Conservation (phyloP, 768 basidiomycete genomes). For the Mycena metata region DNA sequence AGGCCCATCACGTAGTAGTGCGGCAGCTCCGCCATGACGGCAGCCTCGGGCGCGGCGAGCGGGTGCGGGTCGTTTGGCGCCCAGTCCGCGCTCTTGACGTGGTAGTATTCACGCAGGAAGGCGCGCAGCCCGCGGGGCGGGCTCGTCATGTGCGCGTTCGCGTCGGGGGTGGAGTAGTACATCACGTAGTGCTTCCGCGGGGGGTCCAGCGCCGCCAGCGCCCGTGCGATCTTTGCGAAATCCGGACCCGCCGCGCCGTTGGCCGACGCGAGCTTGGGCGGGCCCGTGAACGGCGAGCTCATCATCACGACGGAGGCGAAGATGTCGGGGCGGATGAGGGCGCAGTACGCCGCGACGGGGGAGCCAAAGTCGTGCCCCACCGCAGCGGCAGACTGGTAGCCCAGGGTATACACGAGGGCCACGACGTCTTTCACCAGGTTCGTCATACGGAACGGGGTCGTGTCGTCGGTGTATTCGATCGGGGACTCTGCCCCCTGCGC, state of each 20-base stretch:
- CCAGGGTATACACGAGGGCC: constrained; percentile 64
- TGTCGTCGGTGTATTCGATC: constrained; percentile 61
- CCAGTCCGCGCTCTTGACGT: constrained; percentile 73
- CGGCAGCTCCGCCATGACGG: constrained; percentile 59
- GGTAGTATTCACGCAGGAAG: constrained; percentile 68
- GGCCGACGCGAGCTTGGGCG: constrained; percentile 45
- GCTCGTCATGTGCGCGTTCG: constrained; percentile 61
- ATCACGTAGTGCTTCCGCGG: constrained; percentile 70
- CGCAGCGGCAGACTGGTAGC: constrained; percentile 58
- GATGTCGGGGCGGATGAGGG: constrained; percentile 68
- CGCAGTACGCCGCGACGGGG: constrained; percentile 63
- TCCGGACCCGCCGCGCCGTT: constrained; percentile 22
- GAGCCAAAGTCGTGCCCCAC: constrained; percentile 77
- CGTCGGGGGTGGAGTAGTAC: constrained; percentile 63
- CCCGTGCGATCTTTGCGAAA: constrained; percentile 37
- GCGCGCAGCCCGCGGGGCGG: constrained; percentile 58
- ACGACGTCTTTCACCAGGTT: constrained; percentile 67
- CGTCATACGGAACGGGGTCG: constrained; percentile 63
- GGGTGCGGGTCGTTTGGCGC: constrained; percentile 55
- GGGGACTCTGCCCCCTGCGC: constrained; percentile 13
- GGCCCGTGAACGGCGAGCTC: constrained; percentile 69
- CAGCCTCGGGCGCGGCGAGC: constrained; percentile 50
- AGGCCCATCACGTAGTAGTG: constrained; percentile 74
- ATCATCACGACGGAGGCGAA: constrained; percentile 70
- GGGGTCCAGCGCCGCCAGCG: constrained; percentile 57